Percentiles rank a stretch among this genome's conserved stretches.
Conservation (phyloP, 352 stramenopile genomes). For the Pythium biforme region DNA sequence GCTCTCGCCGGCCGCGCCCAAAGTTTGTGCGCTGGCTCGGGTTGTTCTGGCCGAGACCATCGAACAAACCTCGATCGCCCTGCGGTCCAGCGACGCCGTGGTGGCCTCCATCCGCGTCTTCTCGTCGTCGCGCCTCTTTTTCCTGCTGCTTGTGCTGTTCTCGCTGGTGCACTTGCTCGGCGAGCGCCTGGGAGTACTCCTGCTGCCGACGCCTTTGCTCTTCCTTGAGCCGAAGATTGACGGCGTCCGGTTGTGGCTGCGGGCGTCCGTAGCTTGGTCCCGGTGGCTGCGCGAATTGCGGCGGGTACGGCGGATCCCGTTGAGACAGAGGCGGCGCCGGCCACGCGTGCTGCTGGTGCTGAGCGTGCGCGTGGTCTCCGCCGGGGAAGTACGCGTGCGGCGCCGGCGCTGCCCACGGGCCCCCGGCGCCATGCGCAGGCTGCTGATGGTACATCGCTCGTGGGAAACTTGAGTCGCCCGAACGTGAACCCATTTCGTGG, state of each 20-base stretch:
- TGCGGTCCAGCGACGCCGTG: neutral
- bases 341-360: constrained; percentile 11
- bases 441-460: neutral
- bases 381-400: constrained; percentile 1
- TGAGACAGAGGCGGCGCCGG: neutral
- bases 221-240: constrained; percentile 35
- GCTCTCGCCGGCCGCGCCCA: constrained; percentile 39
- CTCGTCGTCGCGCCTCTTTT: constrained; percentile 32
- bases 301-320: neutral
- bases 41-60: constrained; percentile 45
- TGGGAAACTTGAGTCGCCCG: no score
- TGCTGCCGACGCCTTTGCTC: constrained; percentile 55
- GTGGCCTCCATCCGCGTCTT: neutral
- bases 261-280: constrained; percentile 9
- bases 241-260: constrained; percentile 11
- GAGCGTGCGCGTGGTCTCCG: neutral
- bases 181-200: constrained; percentile 54
- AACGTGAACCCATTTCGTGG: no score
- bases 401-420: neutral
- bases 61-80: constrained; percentile 31
- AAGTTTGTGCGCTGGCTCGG: constrained; percentile 35
- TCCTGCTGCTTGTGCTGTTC: constrained; percentile 49
- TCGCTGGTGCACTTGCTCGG: constrained; percentile 54
- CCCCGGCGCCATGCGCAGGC: neutral
- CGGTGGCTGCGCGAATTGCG: neutral